Conservation (phyloP, 306 rosid species). For the Quercus engelmannii region DNA sequence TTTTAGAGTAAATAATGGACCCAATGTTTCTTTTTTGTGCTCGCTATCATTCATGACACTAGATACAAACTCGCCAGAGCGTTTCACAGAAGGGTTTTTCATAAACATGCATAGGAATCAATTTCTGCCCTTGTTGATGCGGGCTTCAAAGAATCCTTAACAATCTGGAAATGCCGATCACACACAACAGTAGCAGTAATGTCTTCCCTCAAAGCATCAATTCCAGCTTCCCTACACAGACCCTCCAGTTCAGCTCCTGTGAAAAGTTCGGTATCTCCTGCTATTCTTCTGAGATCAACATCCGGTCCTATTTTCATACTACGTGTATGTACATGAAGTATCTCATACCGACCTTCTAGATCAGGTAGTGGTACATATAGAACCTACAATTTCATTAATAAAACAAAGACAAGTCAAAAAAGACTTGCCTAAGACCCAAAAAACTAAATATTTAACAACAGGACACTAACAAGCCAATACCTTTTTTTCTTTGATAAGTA, state of each 20-base stretch:
- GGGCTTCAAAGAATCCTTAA: slow-evolving; percentile 58
- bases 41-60: slow-evolving; percentile 8
- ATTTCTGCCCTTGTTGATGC: slow-evolving; percentile 51
- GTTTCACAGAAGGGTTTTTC: slow-evolving; percentile 30
- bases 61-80: not conserved
- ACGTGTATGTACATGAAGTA: slow-evolving; percentile 72
- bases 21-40: not conserved
- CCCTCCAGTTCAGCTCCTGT: slow-evolving; percentile 92
- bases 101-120: slow-evolving; percentile 48
- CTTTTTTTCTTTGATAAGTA: too few species aligned
- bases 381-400: slow-evolving; percentile 41
- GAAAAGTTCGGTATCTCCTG: slow-evolving; percentile 73
- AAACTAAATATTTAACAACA: not conserved
- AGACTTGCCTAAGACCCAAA: not conserved
- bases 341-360: slow-evolving; percentile 74
- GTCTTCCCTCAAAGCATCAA: too few species aligned
- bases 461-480: too few species aligned
- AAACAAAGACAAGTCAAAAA: slow-evolving; percentile 1
- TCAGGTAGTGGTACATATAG: slow-evolving; percentile 94
- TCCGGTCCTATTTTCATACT: slow-evolving; percentile 51
- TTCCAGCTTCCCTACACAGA: slow-evolving; percentile 48
- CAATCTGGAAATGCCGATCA: slow-evolving; percentile 64
- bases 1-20: slow-evolving; percentile 27
- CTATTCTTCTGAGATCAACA: slow-evolving; percentile 62
- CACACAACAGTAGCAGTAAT: slow-evolving; percentile 41